Evolutionary conservation across 2,329 filamentous ascomycete species (phyloP).

Genomic region (Alternaria angustiovoidea): DNA sequence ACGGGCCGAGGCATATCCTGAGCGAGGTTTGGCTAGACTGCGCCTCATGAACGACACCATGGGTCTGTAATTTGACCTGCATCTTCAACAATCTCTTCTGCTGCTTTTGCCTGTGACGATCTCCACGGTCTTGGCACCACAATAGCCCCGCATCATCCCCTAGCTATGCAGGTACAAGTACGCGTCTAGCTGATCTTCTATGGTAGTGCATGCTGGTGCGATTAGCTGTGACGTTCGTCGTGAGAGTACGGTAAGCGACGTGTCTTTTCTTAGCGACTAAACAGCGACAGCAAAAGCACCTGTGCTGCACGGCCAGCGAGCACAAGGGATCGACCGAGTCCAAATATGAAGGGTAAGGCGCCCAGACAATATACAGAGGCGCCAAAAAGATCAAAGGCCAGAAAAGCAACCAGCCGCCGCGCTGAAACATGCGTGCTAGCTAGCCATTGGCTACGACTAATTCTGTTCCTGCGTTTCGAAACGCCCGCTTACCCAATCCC

Average conservation of each 20-base stretch:
- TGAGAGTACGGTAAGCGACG: slow-evolving; percentile 3
- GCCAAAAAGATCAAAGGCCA: slow-evolving; percentile 11
- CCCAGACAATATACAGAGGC: slow-evolving; percentile 7
- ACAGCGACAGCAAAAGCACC: not conserved
- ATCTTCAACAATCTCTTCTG: slow-evolving; percentile 5
- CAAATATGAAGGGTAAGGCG: slow-evolving; percentile 11
- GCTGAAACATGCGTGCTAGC: slow-evolving; percentile 27
- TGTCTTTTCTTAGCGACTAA: slow-evolving; percentile 3
- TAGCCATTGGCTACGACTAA: slow-evolving; percentile 24
- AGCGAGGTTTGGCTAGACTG: not conserved
- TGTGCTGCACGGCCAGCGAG: not conserved
- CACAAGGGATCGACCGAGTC: not conserved
- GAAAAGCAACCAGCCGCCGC: slow-evolving; percentile 15
- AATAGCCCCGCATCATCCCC: not conserved
- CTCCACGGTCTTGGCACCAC: slow-evolving; percentile 3
- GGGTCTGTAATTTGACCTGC: slow-evolving; percentile 2
- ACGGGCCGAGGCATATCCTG: slow-evolving; percentile 7
- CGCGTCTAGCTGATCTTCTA: not conserved
- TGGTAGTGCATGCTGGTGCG: not conserved
- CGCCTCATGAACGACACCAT: not conserved
- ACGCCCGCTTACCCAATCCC: slow-evolving; percentile 26
- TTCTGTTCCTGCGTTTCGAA: slow-evolving; percentile 34
- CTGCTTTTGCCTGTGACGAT: slow-evolving; percentile 11
- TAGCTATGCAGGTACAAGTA: slow-evolving; percentile 3
- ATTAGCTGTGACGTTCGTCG: not conserved